A percentile compares a stretch with the other conserved stretches of the same genome.
phyloP scores from a whole-genome alignment of 345 rosid genomes.

The Gossypium arboreum region DNA sequence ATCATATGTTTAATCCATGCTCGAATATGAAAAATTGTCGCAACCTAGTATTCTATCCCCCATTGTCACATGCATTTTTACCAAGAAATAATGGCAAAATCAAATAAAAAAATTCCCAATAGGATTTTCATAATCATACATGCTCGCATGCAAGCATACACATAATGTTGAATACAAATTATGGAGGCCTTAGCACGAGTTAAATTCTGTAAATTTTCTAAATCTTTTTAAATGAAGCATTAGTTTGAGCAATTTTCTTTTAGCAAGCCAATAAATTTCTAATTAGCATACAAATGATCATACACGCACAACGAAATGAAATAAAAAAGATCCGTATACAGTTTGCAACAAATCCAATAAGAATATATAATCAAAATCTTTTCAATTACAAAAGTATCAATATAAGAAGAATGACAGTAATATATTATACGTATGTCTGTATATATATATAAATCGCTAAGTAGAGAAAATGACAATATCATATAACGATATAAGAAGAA shows the following conservation, averaged over 20 bases:
- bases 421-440: too few species aligned
- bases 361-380: background rate
- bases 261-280: background rate
- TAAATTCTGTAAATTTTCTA: background rate
- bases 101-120: background rate
- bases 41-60: background rate
- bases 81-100: background rate
- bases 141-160: background rate
- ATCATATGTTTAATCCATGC: background rate
- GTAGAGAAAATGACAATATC: background rate
- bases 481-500: background rate
- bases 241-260: background rate
- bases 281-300: background rate
- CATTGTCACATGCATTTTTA: background rate
- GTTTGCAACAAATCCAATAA: background rate
- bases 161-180: background rate
- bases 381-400: background rate
- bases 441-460: background rate
- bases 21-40: background rate
- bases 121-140: too few species aligned
- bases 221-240: background rate
- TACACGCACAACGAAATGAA: background rate
- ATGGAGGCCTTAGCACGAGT: background rate
- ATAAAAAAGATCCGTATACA: background rate
- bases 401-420: too few species aligned